These are phyloP conservation scores for Fonsecaea nubica DNA, from an alignment of 2,329 filamentous ascomycete genomes.

Conservation along the genomic window DNA sequence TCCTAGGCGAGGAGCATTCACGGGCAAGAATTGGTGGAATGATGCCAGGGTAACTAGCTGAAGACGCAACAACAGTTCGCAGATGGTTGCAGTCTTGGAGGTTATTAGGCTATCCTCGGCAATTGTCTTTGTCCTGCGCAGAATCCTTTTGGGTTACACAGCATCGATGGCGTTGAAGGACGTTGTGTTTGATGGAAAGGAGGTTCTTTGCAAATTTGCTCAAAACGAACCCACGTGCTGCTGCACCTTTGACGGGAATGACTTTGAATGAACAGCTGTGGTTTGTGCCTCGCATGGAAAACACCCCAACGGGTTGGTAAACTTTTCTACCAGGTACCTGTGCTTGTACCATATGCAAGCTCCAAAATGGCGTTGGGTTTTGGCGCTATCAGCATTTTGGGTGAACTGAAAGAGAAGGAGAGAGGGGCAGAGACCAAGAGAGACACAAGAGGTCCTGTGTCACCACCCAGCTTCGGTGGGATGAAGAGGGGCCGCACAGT, in stretches of 20 bases:
- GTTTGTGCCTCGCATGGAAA: background rate
- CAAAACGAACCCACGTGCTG: background rate
- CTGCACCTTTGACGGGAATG: background rate
- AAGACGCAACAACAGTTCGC: background rate
- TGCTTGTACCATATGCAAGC: background rate
- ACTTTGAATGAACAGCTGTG: background rate
- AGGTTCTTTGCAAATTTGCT: background rate
- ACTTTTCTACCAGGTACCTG: too few relatives aligned
- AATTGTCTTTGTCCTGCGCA: background rate
- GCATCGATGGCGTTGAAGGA: background rate
- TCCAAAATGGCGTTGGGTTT: background rate
- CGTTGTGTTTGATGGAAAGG: background rate
- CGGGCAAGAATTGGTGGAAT: slow-evolving; percentile 4
- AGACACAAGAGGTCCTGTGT: background rate
- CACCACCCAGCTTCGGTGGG: background rate
- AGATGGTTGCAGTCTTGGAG: background rate
- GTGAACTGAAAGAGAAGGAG: background rate
- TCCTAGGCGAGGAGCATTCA: background rate
- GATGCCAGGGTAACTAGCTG: background rate
- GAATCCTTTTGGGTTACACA: background rate
- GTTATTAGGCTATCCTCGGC: slow-evolving; percentile 2
- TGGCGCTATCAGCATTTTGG: background rate
- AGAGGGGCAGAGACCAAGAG: background rate
- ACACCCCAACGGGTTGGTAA: too few relatives aligned
- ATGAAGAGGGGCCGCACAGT: background rate